Evolutionary conservation across 352 stramenopile species (phyloP).

Genomic region (Globisporangium mamillatum): DNA sequence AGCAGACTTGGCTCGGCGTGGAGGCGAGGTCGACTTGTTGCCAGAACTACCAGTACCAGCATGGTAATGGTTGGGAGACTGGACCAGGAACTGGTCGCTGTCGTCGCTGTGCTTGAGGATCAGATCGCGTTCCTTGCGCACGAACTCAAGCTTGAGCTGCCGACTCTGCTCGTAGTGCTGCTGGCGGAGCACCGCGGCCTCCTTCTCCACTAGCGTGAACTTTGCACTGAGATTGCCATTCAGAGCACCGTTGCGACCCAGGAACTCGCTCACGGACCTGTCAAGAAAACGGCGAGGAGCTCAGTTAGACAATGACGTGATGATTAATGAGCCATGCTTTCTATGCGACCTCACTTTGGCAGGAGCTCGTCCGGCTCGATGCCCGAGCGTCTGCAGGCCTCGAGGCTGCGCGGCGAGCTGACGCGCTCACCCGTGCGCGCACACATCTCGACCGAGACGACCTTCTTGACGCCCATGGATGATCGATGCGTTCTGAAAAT

Average conservation of each 20-base stretch:
- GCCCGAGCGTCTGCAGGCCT: slow-evolving; percentile 66
- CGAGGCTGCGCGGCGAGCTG: slow-evolving; percentile 62
- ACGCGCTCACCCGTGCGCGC: slow-evolving; percentile 45
- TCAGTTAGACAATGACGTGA: not conserved
- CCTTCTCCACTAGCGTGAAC: slow-evolving; percentile 69
- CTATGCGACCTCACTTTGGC: slow-evolving; percentile 33
- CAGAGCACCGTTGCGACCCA: not conserved
- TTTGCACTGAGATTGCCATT: slow-evolving; percentile 41
- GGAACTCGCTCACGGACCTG: not conserved
- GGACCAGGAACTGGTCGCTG: not conserved
- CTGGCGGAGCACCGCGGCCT: slow-evolving; percentile 62
- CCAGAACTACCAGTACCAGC: not conserved
- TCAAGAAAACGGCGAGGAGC: not conserved
- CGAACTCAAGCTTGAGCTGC: slow-evolving; percentile 54
- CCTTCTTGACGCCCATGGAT: slow-evolving; percentile 32
- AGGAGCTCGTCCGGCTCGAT: slow-evolving; percentile 67
- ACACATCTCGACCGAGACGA: slow-evolving; percentile 52
- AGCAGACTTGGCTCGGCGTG: not conserved
- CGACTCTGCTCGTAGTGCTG: slow-evolving; percentile 71
- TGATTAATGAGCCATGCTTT: not conserved
- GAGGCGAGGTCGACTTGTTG: not conserved
- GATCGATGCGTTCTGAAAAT: not conserved
- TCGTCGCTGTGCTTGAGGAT: slow-evolving; percentile 15
- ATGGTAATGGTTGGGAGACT: not conserved
- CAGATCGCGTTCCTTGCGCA: slow-evolving; percentile 49